Base-by-base conservation (phyloP, 192 early-diverging fungal genomes). In the Nowakowskiella sp. region DNA sequence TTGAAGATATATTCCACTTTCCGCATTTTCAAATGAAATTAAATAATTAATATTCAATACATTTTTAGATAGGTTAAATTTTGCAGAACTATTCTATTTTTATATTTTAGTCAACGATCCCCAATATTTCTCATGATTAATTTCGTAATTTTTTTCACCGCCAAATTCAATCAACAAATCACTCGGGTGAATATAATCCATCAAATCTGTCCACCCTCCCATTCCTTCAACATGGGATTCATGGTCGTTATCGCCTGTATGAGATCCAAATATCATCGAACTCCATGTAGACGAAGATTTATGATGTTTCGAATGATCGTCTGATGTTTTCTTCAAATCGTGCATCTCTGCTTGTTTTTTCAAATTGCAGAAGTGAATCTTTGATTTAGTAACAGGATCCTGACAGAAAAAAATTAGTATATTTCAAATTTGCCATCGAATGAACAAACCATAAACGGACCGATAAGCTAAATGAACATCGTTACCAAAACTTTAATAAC, bases 371-470 rank as follows among this genome's bases (percentile, higher is more conserved):
- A 95, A 89, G 24, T 88, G 80, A 52, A 95, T 83, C 64, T 95
- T 97, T 6, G 68, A 63, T 39, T 80, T 80, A 28, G 93, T 97
- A 31, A 94, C 82, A 3, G 90, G 91, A 63, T 97, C 91, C n/a
- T n/a, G n/a, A n/a, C n/a, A n/a, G n/a, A n/a, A n/a, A n/a, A n/a
- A n/a, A n/a, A n/a, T n/a, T n/a, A n/a, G n/a, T n/a, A n/a, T n/a
- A n/a, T n/a, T n/a, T n/a, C n/a, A n/a, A n/a, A n/a, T n/a, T n/a
- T n/a, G n/a, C n/a, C n/a, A n/a, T n/a, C n/a, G n/a, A n/a, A n/a
- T n/a, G n/a, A n/a, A n/a, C n/a, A n/a, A n/a, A n/a, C n/a, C 49
- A 97, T 80, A 54, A 94, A 94, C 9, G 90, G 89, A 32, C 84
- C 80, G 23, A 97, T 76, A 19, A 90, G 34, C 61, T 78, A 83